Evolutionary conservation across 352 stramenopile species (phyloP).

Genomic region (Pythium periplocum): DNA sequence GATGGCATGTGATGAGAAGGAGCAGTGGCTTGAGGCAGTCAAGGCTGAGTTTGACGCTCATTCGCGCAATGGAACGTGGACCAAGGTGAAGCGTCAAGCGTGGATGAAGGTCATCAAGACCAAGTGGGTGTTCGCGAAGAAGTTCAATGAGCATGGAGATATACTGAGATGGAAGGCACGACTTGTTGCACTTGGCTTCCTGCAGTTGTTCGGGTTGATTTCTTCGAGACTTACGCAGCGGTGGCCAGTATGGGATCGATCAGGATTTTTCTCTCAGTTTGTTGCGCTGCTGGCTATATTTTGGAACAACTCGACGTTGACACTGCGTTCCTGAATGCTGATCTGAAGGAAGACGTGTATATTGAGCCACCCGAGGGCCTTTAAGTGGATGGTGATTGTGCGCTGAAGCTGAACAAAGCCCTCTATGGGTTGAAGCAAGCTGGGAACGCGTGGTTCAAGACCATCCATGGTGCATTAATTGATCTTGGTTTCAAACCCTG

Average conservation of each 20-base stretch:
- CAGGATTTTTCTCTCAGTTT: conserved; percentile 15
- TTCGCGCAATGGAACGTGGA: conserved; percentile 3
- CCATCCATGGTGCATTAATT: conserved; percentile 1
- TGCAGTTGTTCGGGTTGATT: conserved; percentile 26
- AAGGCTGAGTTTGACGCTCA: not conserved
- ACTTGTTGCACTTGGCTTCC: conserved; percentile 26
- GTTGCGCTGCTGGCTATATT: conserved; percentile 8
- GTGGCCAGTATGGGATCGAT: conserved; percentile 39
- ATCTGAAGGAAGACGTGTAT: conserved; percentile 19
- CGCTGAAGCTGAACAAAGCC: conserved; percentile 5
- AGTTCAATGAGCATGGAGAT: conserved; percentile 23
- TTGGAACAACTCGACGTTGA: conserved; percentile 30
- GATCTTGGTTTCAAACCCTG: conserved; percentile 1
- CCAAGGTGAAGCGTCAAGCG: not conserved
- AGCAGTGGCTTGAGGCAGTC: not conserved
- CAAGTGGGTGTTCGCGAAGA: conserved; percentile 33
- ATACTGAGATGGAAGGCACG: conserved; percentile 29
- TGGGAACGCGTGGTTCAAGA: conserved; percentile 4
- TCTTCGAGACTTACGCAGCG: conserved; percentile 25
- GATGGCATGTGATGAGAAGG: not conserved
- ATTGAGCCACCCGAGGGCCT: conserved; percentile 8
- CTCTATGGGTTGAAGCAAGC: conserved; percentile 21
- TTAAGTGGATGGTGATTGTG: not conserved
- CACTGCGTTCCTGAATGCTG: conserved; percentile 30
- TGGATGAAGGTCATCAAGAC: conserved; percentile 17